Conservation (phyloP, 805 yeast species). For the Suhomyces sp. region DNA sequence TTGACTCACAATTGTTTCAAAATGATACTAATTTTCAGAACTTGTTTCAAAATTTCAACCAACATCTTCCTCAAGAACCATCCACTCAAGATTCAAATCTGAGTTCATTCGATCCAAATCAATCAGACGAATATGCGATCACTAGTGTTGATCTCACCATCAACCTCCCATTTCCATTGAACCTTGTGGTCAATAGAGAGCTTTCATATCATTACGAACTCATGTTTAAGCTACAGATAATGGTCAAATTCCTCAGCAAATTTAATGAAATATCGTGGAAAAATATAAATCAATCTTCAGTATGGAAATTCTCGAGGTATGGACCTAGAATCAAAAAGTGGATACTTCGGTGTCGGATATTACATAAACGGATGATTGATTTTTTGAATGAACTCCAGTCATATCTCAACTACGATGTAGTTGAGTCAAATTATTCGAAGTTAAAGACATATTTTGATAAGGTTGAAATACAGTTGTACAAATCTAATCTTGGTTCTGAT, state of each 20-base stretch:
- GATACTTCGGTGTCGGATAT: conserved; percentile 52
- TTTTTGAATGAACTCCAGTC: conserved; percentile 55
- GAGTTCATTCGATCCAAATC: conserved; percentile 10
- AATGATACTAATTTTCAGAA: conserved; percentile 44
- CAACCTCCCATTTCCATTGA: conserved; percentile 83
- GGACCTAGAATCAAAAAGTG: conserved; percentile 47
- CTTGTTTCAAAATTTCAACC: conserved; percentile 44
- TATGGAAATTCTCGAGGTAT: conserved; percentile 60
- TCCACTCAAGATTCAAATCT: conserved; percentile 8
- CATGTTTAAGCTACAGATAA: conserved; percentile 67
- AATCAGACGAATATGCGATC: conserved; percentile 38
- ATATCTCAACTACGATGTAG: conserved; percentile 58
- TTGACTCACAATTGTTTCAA: conserved; percentile 27
- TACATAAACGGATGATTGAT: conserved; percentile 58
- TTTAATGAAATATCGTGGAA: conserved; percentile 68
- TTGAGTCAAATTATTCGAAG: conserved; percentile 52
- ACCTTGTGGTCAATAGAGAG: conserved; percentile 68
- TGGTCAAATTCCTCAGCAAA: conserved; percentile 61
- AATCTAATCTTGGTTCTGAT: conserved; percentile 13
- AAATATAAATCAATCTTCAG: conserved; percentile 60
- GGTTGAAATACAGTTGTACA: conserved; percentile 9
- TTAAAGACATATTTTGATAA: conserved; percentile 30
- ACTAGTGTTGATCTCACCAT: conserved; percentile 56
- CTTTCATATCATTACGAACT: conserved; percentile 76
- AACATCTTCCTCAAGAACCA: conserved; percentile 12